Conservation (phyloP, 2,329 filamentous ascomycete genomes). For the Fusarium sp. region DNA sequence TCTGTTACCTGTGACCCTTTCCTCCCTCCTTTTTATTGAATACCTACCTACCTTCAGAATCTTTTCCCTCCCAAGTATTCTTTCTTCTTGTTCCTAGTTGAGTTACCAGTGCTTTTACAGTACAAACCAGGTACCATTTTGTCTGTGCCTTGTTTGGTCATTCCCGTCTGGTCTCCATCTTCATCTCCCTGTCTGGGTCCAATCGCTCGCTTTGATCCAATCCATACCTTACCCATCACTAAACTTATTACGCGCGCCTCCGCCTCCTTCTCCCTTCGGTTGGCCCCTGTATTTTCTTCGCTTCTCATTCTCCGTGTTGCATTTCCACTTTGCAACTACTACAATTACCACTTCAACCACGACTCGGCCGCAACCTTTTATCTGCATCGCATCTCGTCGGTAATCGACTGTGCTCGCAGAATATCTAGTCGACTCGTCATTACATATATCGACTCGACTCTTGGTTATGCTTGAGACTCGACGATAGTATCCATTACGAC, state of each 20-base stretch:
- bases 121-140: background rate
- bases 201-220: constrained; percentile 37
- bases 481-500: constrained; percentile 12
- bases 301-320: constrained; percentile 36
- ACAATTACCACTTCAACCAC: constrained; percentile 19
- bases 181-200: constrained; percentile 30
- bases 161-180: constrained; percentile 24
- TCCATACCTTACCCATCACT: constrained; percentile 6
- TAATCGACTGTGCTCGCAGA: constrained; percentile 26
- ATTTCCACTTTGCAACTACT: constrained; percentile 39
- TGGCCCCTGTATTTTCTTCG: constrained; percentile 42
- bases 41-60: background rate
- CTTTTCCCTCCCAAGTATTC: background rate
- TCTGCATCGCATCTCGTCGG: constrained; percentile 26
- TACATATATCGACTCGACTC: constrained; percentile 1
- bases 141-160: constrained; percentile 10
- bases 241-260: constrained; percentile 31
- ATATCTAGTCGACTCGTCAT: constrained; percentile 15
- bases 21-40: constrained; percentile 14
- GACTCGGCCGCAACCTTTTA: constrained; percentile 20
- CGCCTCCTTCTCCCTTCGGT: constrained; percentile 26
- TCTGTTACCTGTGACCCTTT: background rate
- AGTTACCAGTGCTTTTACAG: background rate
- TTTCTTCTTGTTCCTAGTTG: constrained; percentile 2
- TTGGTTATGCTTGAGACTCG: constrained; percentile 23